A percentile compares a stretch with the other conserved stretches of the same genome.
These are phyloP conservation scores for Wickerhamomyces hampshirensis DNA, from an alignment of 805 yeast genomes.

Conservation along the genomic window DNA sequence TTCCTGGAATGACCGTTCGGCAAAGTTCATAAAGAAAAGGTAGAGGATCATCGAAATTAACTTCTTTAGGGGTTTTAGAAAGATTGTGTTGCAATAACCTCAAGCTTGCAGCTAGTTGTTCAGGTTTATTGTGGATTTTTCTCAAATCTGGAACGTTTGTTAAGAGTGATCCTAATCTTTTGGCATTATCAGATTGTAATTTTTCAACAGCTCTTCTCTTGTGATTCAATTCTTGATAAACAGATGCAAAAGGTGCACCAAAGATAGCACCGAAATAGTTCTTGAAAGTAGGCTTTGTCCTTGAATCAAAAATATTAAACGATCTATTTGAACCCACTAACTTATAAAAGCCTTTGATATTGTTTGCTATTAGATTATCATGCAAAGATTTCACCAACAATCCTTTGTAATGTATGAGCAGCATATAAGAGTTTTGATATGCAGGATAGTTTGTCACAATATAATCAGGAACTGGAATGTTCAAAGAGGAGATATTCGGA, in stretches of 20 bases:
- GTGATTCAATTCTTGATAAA: constrained; percentile 25
- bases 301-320: constrained; percentile 18
- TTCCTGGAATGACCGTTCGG: constrained; percentile 1
- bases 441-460: constrained; percentile 7
- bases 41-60: constrained; percentile 1
- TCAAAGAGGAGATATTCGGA: constrained; percentile 8
- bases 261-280: constrained; percentile 26
- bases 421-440: constrained; percentile 8
- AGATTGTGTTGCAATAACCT: not conserved
- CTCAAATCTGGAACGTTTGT: constrained; percentile 27
- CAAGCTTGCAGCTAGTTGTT: not conserved
- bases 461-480: constrained; percentile 8
- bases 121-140: constrained; percentile 1
- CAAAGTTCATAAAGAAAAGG: constrained; percentile 1
- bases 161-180: constrained; percentile 32
- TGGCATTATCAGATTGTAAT: constrained; percentile 28
- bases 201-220: constrained; percentile 19
- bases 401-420: constrained; percentile 9
- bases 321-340: constrained; percentile 24
- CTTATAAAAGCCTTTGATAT: constrained; percentile 17
- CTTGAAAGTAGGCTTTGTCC: not conserved
- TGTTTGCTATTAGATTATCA: constrained; percentile 15
- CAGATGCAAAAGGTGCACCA: constrained; percentile 33
- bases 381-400: constrained; percentile 13
- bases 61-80: not conserved